Evolutionary conservation across 2,329 filamentous ascomycete genomes (phyloP), one percentile per base, ranked within the genome.

Genomic region (Neocatenulostroma microsporum): DNA sequence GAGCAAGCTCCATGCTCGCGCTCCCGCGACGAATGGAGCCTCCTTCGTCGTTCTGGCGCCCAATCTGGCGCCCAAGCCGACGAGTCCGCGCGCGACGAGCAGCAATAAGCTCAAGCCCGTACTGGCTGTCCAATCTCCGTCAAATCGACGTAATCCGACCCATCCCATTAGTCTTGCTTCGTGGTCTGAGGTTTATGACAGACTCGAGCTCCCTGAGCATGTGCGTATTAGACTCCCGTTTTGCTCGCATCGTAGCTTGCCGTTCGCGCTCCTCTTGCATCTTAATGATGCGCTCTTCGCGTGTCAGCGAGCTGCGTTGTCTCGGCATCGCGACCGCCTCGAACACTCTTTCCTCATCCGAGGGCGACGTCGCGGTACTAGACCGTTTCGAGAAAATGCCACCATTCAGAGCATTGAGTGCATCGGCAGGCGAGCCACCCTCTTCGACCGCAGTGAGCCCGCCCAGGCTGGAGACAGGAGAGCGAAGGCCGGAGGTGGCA

Each of bases 201-300:
- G 84, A 89, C 66, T 95, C 86, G 40, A 98, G 70, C 63, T 98
- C 91, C 45, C 82, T 80, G 45, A 98, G 73, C 85, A 98, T 94
- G 50, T 82, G 85, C 28, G 80, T 84, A 46, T 79, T 93, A 8
- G 85, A 82, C 44, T 95, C 86, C 29, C 78, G 69, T 54, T 82
- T 82, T 50, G 88, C 84, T 37, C 79, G 76, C 26, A 79, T 68
- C 26, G 77, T 70, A 14, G 82, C 81, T 55, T 84, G 83, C 45
- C 76, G 76, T 36, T 78, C 79, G 39, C 89, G 75, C 29, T 96
- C 89, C 56, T 94, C 88, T 51, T 83, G 82, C 69, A 95, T 87
- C 61, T 83, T 89, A 28, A 73, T 71, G 50, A 96, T 82, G 28
- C 91, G 78, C 63, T 98, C 87, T 53, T 94, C 88, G 53, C 89